Evolutionary conservation across 257 asterid species (phyloP).

Genomic region (Nicotiana tomentosiformis): DNA sequence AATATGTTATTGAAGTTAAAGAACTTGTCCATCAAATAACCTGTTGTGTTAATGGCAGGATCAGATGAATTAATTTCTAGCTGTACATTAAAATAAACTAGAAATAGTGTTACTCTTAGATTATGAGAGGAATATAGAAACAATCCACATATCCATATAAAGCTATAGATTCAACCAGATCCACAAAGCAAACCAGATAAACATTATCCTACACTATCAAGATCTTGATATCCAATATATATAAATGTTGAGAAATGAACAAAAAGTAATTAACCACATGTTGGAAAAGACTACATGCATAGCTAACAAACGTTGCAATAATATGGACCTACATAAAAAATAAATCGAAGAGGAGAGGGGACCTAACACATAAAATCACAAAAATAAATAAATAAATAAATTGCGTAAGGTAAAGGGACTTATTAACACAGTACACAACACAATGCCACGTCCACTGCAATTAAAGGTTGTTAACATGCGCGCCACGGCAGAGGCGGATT

Average conservation of each 20-base stretch:
- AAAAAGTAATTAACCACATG: neutral
- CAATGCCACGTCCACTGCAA: too few species aligned
- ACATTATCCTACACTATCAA: neutral
- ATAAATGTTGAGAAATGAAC: neutral
- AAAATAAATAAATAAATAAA: neutral
- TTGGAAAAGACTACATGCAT: neutral
- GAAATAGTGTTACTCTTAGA: neutral
- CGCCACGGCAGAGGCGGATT: neutral
- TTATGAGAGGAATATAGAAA: neutral
- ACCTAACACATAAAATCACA: neutral
- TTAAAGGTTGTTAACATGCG: neutral
- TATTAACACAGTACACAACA: neutral
- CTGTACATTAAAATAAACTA: neutral
- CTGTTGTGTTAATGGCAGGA: neutral
- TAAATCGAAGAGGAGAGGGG: neutral
- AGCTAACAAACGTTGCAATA: neutral
- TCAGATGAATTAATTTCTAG: neutral
- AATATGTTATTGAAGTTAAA: too few species aligned
- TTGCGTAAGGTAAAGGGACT: neutral
- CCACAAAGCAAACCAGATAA: neutral
- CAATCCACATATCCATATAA: neutral
- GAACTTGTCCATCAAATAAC: too few species aligned
- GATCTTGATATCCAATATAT: neutral
- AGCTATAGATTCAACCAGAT: neutral
- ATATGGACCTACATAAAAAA: neutral